Evolutionary conservation across 2,329 filamentous ascomycete genomes (phyloP).

Genomic region (Fusarium euwallaceae): DNA sequence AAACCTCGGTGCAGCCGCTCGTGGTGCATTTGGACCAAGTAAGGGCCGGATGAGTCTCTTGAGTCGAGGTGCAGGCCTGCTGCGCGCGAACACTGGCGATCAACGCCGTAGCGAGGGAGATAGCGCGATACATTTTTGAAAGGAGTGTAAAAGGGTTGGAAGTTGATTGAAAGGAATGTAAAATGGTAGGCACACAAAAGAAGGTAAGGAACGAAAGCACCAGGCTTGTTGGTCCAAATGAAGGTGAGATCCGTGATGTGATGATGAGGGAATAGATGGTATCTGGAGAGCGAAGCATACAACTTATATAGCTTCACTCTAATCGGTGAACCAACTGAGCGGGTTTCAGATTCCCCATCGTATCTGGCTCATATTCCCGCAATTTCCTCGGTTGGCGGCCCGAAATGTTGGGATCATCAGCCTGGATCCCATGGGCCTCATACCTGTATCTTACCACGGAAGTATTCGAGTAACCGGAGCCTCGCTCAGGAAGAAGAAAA

Average conservation of each 20-base stretch:
- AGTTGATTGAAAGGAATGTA: slow-evolving; percentile 7
- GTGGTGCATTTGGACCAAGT: slow-evolving; percentile 65
- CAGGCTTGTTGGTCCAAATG: slow-evolving; percentile 26
- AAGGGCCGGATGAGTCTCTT: slow-evolving; percentile 66
- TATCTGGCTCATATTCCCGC: slow-evolving; percentile 1
- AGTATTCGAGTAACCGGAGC: not conserved
- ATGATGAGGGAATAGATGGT: not conserved
- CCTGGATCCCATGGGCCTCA: not conserved
- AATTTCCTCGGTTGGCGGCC: not conserved
- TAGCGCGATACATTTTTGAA: slow-evolving; percentile 44
- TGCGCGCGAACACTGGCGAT: slow-evolving; percentile 56
- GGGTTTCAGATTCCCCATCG: slow-evolving; percentile 1
- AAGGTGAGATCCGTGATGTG: slow-evolving; percentile 20
- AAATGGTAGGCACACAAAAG: slow-evolving; percentile 2
- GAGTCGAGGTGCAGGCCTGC: slow-evolving; percentile 60
- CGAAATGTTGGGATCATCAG: not conserved
- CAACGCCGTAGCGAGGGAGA: slow-evolving; percentile 43
- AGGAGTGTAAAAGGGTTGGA: not conserved
- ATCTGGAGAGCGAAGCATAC: not conserved
- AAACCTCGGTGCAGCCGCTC: slow-evolving; percentile 63
- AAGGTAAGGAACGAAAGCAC: slow-evolving; percentile 29
- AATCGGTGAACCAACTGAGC: not conserved
- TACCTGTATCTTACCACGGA: slow-evolving; percentile 6
- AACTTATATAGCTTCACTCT: slow-evolving; percentile 10
- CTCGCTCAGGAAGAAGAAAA: not conserved